These are phyloP conservation scores for Shiraia sp. DNA, from an alignment of 2,329 filamentous ascomycete species.

Conservation along the genomic window DNA sequence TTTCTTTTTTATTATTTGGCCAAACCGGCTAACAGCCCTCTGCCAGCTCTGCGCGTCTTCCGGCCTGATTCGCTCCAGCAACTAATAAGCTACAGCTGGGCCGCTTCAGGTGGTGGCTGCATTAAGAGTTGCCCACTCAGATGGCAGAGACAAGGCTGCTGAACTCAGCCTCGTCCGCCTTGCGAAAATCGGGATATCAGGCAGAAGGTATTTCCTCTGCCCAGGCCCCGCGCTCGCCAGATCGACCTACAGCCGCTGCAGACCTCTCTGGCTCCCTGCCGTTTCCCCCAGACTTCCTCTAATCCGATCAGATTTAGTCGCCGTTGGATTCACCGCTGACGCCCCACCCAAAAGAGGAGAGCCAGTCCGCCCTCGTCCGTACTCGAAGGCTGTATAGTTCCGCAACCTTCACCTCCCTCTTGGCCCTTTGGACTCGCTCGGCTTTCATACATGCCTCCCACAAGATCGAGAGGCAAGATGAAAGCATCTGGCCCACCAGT, in stretches of 20 bases:
- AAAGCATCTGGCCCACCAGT: slow-evolving; percentile 32
- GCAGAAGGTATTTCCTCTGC: slow-evolving; percentile 39
- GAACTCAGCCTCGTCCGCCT: slow-evolving; percentile 44
- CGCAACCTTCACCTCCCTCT: slow-evolving; percentile 15
- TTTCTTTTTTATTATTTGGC: slow-evolving; percentile 39
- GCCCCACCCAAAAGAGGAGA: slow-evolving; percentile 36
- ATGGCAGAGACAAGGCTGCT: slow-evolving; percentile 45
- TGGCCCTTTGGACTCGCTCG: slow-evolving; percentile 10
- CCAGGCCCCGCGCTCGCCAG: slow-evolving; percentile 36
- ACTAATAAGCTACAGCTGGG: slow-evolving; percentile 41
- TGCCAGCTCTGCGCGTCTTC: slow-evolving; percentile 24
- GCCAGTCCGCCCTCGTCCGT: slow-evolving; percentile 22
- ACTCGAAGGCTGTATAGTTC: slow-evolving; percentile 9
- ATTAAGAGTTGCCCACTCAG: slow-evolving; percentile 40
- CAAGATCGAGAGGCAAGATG: slow-evolving; percentile 41
- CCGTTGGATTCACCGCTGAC: slow-evolving; percentile 29
- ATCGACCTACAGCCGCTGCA: slow-evolving; percentile 28
- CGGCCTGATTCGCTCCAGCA: slow-evolving; percentile 35
- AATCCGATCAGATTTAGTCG: slow-evolving; percentile 29
- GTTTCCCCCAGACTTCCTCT: slow-evolving; percentile 17
- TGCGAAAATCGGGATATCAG: slow-evolving; percentile 42
- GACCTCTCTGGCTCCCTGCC: slow-evolving; percentile 23
- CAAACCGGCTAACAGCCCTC: slow-evolving; percentile 27
- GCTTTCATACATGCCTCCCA: slow-evolving; percentile 36
- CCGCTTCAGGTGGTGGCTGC: slow-evolving; percentile 43